phyloP scores from a whole-genome alignment of 2,329 filamentous ascomycete genomes.

The Phyllosticta paracitricarpa region DNA sequence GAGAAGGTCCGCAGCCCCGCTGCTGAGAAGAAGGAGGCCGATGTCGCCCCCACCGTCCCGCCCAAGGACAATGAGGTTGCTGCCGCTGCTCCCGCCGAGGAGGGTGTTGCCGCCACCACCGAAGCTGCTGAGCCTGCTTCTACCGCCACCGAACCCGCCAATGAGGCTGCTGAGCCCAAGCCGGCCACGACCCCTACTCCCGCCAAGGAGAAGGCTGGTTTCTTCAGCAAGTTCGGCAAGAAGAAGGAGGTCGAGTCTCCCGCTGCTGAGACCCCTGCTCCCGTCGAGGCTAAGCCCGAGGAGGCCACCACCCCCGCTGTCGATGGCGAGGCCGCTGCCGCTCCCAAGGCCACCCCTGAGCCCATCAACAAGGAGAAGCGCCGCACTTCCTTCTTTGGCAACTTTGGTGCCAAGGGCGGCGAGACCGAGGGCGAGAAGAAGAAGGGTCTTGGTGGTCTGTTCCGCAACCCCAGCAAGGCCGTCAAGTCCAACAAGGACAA shows the following conservation, averaged over 20 bases:
- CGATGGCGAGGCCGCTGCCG: conserved; percentile 14
- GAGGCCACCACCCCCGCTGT: conserved; percentile 12
- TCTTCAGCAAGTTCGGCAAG: conserved; percentile 52
- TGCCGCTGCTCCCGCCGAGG: conserved; percentile 18
- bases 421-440: conserved; percentile 17
- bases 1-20: conserved; percentile 45
- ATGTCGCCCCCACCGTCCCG: conserved; percentile 43
- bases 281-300: conserved; percentile 18
- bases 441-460: conserved; percentile 21
- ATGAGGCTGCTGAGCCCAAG: conserved; percentile 26
- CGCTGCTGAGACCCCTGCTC: conserved; percentile 26
- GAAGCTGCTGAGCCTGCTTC: conserved; percentile 11
- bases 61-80: conserved; percentile 37
- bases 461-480: conserved; percentile 31
- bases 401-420: conserved; percentile 32
- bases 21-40: conserved; percentile 60
- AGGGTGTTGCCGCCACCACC: conserved; percentile 13
- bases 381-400: conserved; percentile 45
- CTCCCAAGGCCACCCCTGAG: conserved; percentile 26
- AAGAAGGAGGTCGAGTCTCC: conserved; percentile 63
- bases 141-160: conserved; percentile 7
- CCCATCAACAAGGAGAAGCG: conserved; percentile 37
- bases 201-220: conserved; percentile 46
- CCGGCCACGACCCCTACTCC: conserved; percentile 31
- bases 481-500: conserved; percentile 11